Conservation (phyloP, 176 grass and related monocot species). For the Eleusine indica region DNA sequence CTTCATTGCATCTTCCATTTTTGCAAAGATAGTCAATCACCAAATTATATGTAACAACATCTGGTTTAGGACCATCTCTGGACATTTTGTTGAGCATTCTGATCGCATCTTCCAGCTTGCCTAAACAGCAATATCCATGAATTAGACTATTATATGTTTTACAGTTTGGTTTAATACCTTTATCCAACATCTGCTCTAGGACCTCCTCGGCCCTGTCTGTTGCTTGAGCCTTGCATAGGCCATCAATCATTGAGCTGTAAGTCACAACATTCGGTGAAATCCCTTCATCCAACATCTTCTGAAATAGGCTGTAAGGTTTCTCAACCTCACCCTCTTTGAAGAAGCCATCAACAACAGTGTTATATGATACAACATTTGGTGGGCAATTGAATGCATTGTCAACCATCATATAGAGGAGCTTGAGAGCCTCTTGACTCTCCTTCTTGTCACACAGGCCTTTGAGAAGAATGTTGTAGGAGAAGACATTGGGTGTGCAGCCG, state of each 20-base stretch:
- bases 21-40: constrained; percentile 22
- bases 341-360: constrained; percentile 5
- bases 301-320: constrained; percentile 2
- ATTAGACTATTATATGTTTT: background rate
- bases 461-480: constrained; percentile 6
- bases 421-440: constrained; percentile 16
- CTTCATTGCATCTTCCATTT: background rate
- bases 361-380: constrained; percentile 32
- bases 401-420: constrained; percentile 37
- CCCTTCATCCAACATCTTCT: background rate
- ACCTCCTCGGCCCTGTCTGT: background rate
- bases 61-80: background rate
- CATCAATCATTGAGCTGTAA: constrained; percentile 28
- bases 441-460: constrained; percentile 26
- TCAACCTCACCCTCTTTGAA: constrained; percentile 12
- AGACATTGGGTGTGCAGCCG: background rate
- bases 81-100: constrained; percentile 30
- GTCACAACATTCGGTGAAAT: constrained; percentile 14
- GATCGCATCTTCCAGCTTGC: background rate
- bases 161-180: constrained; percentile 1
- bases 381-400: background rate
- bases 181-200: constrained; percentile 13
- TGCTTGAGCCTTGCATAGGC: constrained; percentile 5
- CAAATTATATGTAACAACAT: constrained; percentile 11
- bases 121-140: constrained; percentile 1